Percentiles rank a stretch among this genome's conserved stretches.
Evolutionary conservation across 371 early-diverging fungal genomes (phyloP).

Genomic region (Apophysomyces ossiformis): DNA sequence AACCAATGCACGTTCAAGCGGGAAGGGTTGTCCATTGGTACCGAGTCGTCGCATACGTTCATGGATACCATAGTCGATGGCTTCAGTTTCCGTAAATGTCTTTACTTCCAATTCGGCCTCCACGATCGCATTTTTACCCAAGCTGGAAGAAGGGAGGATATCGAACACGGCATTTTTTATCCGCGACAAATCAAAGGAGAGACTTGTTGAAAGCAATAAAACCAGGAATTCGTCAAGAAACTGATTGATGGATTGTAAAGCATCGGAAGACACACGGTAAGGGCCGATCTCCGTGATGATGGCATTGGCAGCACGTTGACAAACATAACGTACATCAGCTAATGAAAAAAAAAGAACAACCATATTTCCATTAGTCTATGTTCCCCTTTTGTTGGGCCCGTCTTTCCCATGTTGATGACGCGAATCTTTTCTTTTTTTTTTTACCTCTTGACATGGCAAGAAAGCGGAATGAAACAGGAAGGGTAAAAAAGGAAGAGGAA

Average conservation of each 20-base stretch:
- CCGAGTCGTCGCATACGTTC: conserved; percentile 49
- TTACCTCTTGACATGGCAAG: conserved; percentile 13
- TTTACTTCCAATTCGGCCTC: conserved; percentile 73
- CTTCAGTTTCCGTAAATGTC: conserved; percentile 64
- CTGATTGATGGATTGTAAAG: conserved; percentile 62
- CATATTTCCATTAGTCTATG: too few species aligned
- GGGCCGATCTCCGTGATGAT: conserved; percentile 68
- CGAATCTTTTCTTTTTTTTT: too few species aligned
- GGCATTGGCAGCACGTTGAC: conserved; percentile 70
- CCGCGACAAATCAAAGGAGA: conserved; percentile 58
- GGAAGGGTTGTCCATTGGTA: conserved; percentile 23
- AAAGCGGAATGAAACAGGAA: neutral
- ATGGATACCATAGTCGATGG: conserved; percentile 50
- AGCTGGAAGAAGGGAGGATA: conserved; percentile 53
- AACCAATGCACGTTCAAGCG: conserved; percentile 26
- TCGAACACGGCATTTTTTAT: conserved; percentile 60
- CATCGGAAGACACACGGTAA: conserved; percentile 66
- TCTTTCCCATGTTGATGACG: too few species aligned
- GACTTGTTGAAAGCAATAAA: conserved; percentile 51
- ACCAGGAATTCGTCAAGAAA: conserved; percentile 69
- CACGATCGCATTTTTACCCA: conserved; percentile 71
- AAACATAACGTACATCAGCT: conserved; percentile 64
- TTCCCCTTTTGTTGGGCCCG: too few species aligned
- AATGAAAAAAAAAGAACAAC: neutral
- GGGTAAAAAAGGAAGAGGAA: too few species aligned